Percentiles rank a stretch among this genome's conserved stretches.
These are phyloP conservation scores for Stentor roeselii DNA, from an alignment of 73 alveolate species.

Conservation along the genomic window DNA sequence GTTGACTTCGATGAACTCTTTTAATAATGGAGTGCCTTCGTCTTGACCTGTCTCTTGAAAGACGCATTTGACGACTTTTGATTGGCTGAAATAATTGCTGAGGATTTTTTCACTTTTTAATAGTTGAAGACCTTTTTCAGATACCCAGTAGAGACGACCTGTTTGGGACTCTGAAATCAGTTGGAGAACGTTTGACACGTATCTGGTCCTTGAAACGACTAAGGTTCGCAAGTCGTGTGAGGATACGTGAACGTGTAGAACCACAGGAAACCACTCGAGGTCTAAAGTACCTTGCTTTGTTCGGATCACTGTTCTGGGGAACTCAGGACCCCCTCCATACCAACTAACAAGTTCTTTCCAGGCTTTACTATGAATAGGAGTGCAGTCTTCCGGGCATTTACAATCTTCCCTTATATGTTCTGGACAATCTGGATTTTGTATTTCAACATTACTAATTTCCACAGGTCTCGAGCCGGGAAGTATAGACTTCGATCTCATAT, in stretches of 20 bases:
- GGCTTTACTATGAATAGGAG: conserved; percentile 65
- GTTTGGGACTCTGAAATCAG: neutral
- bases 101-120: too few species aligned
- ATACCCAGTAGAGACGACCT: neutral
- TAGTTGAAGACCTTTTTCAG: neutral
- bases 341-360: conserved; percentile 62
- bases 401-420: neutral
- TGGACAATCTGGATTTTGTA: neutral
- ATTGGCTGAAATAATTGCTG: neutral
- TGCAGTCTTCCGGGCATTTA: conserved; percentile 36
- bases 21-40: neutral
- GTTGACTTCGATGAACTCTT: neutral
- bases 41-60: neutral
- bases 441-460: conserved; percentile 3
- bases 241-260: neutral
- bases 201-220: neutral
- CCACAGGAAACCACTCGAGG: neutral
- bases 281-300: neutral
- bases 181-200: neutral
- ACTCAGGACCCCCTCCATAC: conserved; percentile 83
- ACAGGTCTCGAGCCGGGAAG: neutral
- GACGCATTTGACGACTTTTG: neutral
- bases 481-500: neutral
- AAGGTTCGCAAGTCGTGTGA: neutral
- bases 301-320: conserved; percentile 49